phyloP scores from a whole-genome alignment of 768 basidiomycete species.

The Hydnomerulius pinastri region DNA sequence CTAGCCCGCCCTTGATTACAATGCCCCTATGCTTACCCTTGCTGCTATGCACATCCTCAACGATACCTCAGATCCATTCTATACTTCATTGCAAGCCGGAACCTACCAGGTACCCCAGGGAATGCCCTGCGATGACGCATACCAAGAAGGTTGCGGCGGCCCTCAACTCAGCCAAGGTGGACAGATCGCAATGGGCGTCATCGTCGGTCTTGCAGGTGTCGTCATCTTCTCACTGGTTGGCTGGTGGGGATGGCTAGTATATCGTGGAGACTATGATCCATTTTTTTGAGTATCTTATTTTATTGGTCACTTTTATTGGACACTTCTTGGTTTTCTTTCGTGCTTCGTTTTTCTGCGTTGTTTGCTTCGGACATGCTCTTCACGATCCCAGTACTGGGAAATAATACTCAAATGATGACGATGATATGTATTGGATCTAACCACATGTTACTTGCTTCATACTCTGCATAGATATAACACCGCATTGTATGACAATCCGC shows the following conservation, averaged over 20 bases:
- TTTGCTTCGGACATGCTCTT: not conserved
- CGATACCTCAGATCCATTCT: conserved; percentile 74
- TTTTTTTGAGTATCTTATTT: conserved; percentile 18
- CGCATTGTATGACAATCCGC: not conserved
- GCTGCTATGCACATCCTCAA: conserved; percentile 76
- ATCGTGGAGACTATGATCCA: conserved; percentile 22
- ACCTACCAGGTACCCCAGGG: conserved; percentile 67
- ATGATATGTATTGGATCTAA: not conserved
- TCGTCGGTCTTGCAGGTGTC: conserved; percentile 63
- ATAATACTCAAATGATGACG: too few relatives aligned
- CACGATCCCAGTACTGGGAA: too few relatives aligned
- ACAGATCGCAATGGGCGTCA: conserved; percentile 70
- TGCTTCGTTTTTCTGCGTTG: not conserved
- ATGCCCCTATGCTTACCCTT: conserved; percentile 86
- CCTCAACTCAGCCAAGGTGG: conserved; percentile 57
- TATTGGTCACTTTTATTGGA: not conserved
- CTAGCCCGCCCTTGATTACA: conserved; percentile 84
- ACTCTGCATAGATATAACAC: not conserved
- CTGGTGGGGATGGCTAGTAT: conserved; percentile 37
- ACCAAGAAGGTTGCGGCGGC: conserved; percentile 51
- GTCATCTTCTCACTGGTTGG: conserved; percentile 49
- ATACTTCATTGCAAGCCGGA: conserved; percentile 68
- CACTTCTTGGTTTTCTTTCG: too few relatives aligned
- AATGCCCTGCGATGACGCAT: conserved; percentile 76
- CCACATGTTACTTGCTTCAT: not conserved